Base-by-base conservation (phyloP, 2,329 filamentous ascomycete genomes). In the Sporothrix pseudoabietina region DNA sequence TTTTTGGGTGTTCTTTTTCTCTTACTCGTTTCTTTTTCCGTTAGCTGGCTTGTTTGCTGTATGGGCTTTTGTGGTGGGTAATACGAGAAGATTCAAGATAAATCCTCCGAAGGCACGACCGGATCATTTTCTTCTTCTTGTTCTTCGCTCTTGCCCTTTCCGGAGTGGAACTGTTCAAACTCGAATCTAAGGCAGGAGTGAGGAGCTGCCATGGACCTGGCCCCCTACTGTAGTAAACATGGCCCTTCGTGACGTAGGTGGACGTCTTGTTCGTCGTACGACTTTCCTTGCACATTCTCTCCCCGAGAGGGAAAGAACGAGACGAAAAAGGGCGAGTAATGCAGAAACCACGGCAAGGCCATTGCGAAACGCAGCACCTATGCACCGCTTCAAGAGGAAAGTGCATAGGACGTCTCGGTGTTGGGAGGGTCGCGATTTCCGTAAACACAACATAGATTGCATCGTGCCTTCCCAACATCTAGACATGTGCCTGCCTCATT, bases 171-270 rank as follows among this genome's bases (percentile, higher is more conserved):
- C 39, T 49, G 44, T 9, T 69, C 44, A 8, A 35, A 41, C 30
- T 35, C 47, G 19, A 10, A 57, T 7, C 16, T 30, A 6, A 1
- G 68, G 68, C 39, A 71, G 47, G 69, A 70, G 49, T 52, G 32
- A 70, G 12, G 66, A 26, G 26, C 14, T 30, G 41, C 22, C 12
- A 22, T 61, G 61, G n/a, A 35, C 35, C 59, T 26, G 9, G 10
- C 35, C 47, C 68, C 19, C 26, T 26, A 26, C 26, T 26, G 26
- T 26, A 2, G 26, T 44, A n/a, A 26, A 57, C 10, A 44, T 14
- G 41, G 59, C 59, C 57, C 39, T 22, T 19, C n/a, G 49, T 69
- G 66, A 69, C 32, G 49, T 70, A 70, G 12, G 49, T 32, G 52
- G 32, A 44, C 12, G 32, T 59, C 49, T 10, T 57, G 6, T 26